These are phyloP conservation scores for Manihot esculenta DNA, from an alignment of 441 rosid genomes.

Conservation along the genomic window DNA sequence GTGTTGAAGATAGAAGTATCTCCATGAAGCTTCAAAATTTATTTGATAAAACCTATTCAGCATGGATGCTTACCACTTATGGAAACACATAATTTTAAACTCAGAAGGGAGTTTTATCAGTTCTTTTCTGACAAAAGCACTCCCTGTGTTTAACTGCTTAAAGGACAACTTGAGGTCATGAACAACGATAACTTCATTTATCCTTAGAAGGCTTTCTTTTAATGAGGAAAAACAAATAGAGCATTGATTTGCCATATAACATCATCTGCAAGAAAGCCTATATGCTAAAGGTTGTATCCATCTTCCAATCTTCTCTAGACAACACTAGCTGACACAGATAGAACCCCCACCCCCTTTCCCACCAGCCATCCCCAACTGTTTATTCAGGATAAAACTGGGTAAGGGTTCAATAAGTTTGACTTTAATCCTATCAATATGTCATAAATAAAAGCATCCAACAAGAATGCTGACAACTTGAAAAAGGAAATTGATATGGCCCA, in stretches of 20 bases:
- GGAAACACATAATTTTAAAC: neutral
- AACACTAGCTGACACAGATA: neutral
- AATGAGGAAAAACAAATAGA: neutral
- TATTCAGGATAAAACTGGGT: neutral
- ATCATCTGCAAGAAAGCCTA: neutral
- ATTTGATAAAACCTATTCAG: neutral
- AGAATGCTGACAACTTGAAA: neutral
- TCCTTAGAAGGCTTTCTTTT: neutral
- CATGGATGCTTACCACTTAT: neutral
- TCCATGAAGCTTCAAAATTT: neutral
- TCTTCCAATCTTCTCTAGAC: neutral
- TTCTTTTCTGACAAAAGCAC: neutral
- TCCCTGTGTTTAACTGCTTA: neutral
- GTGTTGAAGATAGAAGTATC: neutral
- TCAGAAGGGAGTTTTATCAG: slow-evolving; percentile 24
- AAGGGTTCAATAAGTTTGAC: neutral
- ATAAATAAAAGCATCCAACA: neutral
- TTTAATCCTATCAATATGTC: neutral
- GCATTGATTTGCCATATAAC: neutral
- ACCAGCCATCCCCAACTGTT: neutral
- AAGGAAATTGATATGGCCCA: too few relatives aligned
- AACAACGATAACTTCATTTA: neutral
- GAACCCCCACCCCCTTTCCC: too few relatives aligned
- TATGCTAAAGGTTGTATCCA: neutral
- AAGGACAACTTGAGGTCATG: neutral